A percentile compares a stretch with the other conserved stretches of the same genome.
These are phyloP conservation scores for Solanum medicagineum DNA, from an alignment of 257 asterid species.

Conservation along the genomic window DNA sequence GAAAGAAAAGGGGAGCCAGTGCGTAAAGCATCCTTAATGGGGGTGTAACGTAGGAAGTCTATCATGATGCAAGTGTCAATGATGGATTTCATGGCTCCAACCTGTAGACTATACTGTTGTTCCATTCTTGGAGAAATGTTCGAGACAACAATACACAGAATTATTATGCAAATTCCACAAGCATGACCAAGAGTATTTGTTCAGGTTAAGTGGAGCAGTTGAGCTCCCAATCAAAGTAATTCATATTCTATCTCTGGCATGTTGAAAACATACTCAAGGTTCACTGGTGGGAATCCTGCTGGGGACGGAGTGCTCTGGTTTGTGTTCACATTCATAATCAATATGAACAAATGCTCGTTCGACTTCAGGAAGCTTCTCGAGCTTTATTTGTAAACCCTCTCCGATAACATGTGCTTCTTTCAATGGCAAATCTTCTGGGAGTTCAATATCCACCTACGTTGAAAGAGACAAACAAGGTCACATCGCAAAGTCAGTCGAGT, in stretches of 20 bases:
- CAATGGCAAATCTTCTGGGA: conserved; percentile 73
- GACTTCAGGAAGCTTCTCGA: conserved; percentile 76
- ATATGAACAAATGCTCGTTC: conserved; percentile 90
- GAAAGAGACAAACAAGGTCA: neutral
- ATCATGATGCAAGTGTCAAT: neutral
- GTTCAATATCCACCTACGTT: conserved; percentile 75
- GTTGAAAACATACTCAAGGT: conserved; percentile 21
- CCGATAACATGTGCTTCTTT: conserved; percentile 84
- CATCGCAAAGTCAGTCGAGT: neutral
- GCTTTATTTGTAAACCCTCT: conserved; percentile 62
- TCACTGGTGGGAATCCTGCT: conserved; percentile 61
- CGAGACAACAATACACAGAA: neutral
- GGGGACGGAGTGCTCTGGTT: conserved; percentile 78
- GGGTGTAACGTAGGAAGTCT: neutral
- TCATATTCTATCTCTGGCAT: neutral
- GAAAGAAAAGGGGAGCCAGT: neutral
- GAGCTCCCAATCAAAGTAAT: neutral
- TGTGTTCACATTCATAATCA: conserved; percentile 78
- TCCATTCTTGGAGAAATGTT: neutral
- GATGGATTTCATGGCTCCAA: neutral
- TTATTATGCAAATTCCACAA: neutral
- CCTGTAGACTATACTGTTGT: neutral
- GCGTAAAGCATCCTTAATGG: neutral
- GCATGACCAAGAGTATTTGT: neutral
- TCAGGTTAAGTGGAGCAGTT: neutral